Evolutionary conservation across 129 eudicot species (phyloP).

Genomic region (Saposhnikovia divaricata): DNA sequence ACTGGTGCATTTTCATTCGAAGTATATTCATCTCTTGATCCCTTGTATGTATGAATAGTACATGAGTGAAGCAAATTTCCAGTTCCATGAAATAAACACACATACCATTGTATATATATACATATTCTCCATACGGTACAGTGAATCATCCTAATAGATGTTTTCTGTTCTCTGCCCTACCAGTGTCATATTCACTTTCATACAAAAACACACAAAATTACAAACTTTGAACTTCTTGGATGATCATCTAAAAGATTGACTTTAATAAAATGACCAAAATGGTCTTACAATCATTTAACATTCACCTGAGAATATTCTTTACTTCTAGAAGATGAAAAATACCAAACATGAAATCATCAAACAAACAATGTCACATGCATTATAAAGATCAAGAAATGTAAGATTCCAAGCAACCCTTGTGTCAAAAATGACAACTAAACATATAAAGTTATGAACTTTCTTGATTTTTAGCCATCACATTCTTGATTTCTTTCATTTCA

Average conservation of each 20-base stretch:
- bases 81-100: neutral
- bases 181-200: neutral
- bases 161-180: neutral
- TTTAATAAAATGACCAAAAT: neutral
- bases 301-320: neutral
- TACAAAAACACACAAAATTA: conserved; percentile 1
- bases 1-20: neutral
- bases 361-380: neutral
- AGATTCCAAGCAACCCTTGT: conserved; percentile 2
- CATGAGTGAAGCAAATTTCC: neutral
- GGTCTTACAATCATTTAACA: neutral
- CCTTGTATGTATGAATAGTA: neutral
- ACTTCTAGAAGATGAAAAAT: neutral
- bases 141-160: neutral
- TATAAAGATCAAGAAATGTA: neutral
- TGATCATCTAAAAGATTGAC: neutral
- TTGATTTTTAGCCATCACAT: conserved; percentile 1
- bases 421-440: neutral
- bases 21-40: neutral
- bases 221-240: neutral
- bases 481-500: neutral
- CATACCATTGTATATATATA: neutral
- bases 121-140: neutral
- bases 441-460: neutral
- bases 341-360: conserved; percentile 1